phyloP scores from a whole-genome alignment of 164 flowering plant species.

The Nymphaea thermarum region DNA sequence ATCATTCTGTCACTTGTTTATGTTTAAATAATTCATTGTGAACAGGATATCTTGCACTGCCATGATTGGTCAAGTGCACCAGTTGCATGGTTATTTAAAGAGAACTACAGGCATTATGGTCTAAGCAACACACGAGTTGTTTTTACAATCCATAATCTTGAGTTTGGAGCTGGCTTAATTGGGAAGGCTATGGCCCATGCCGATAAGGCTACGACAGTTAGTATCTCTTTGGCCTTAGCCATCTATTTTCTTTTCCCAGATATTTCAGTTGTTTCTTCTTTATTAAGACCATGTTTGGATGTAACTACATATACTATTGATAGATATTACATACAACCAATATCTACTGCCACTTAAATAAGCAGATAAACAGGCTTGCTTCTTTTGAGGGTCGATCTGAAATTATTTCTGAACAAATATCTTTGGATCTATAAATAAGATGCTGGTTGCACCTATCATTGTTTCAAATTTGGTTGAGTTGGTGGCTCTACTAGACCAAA shows the following conservation, averaged over 20 bases:
- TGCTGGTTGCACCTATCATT: too few relatives aligned
- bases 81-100: constrained; percentile 89
- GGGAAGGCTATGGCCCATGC: constrained; percentile 72
- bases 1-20: background rate
- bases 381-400: too few relatives aligned
- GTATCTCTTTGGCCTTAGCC: constrained; percentile 11
- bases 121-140: constrained; percentile 80
- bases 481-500: too few relatives aligned
- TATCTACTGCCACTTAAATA: too few relatives aligned
- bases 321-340: too few relatives aligned
- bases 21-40: background rate
- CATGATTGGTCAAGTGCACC: constrained; percentile 99
- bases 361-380: too few relatives aligned
- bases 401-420: too few relatives aligned
- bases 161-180: constrained; percentile 69
- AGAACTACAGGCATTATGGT: constrained; percentile 75
- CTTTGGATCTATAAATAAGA: too few relatives aligned
- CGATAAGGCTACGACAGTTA: constrained; percentile 93
- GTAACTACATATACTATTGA: too few relatives aligned
- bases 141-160: constrained; percentile 97
- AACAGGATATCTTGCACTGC: constrained; percentile 95
- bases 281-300: too few relatives aligned
- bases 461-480: too few relatives aligned
- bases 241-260: background rate
- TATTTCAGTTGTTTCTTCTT: background rate